Percentiles rank a stretch among this genome's conserved stretches.
Conservation (phyloP, 2,329 filamentous ascomycete species). For the Whalleya microplaca region DNA sequence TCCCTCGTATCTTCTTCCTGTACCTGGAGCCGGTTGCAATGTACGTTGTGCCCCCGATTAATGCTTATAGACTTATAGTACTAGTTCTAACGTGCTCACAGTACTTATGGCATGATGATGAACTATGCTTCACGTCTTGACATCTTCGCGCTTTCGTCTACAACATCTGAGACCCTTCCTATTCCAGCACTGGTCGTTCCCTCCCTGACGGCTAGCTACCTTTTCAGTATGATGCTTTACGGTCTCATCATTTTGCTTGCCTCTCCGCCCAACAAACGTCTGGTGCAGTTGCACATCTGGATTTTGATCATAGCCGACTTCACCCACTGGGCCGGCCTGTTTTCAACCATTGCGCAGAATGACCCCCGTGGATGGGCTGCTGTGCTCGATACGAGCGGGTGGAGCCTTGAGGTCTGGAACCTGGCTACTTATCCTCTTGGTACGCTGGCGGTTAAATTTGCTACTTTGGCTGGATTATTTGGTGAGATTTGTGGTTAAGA, state of each 20-base stretch:
- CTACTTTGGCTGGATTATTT: conserved; percentile 25
- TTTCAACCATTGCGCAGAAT: conserved; percentile 23
- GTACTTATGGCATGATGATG: conserved; percentile 25
- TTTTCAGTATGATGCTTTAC: conserved; percentile 31
- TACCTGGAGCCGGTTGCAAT: conserved; percentile 31
- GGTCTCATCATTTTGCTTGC: conserved; percentile 27
- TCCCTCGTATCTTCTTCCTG: conserved; percentile 33
- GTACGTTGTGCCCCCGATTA: no score
- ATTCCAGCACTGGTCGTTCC: conserved; percentile 20
- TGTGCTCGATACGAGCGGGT: conserved; percentile 18
- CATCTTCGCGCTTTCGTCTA: conserved; percentile 19
- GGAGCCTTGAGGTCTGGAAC: conserved; percentile 16
- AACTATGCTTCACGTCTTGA: conserved; percentile 18
- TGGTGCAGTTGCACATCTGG: conserved; percentile 26
- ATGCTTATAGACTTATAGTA: background rate
- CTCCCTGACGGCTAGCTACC: conserved; percentile 14
- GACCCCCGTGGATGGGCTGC: conserved; percentile 27
- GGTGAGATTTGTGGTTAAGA: conserved; percentile 25
- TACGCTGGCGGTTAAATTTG: conserved; percentile 25
- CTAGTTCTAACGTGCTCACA: conserved; percentile 7
- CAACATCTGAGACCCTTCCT: conserved; percentile 8
- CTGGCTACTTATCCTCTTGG: conserved; percentile 19
- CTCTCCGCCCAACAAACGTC: conserved; percentile 25
- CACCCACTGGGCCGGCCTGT: conserved; percentile 29
- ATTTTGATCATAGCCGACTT: conserved; percentile 29